phyloP scores from a whole-genome alignment of 306 rosid genomes.

The Gynostemma pentaphyllum region DNA sequence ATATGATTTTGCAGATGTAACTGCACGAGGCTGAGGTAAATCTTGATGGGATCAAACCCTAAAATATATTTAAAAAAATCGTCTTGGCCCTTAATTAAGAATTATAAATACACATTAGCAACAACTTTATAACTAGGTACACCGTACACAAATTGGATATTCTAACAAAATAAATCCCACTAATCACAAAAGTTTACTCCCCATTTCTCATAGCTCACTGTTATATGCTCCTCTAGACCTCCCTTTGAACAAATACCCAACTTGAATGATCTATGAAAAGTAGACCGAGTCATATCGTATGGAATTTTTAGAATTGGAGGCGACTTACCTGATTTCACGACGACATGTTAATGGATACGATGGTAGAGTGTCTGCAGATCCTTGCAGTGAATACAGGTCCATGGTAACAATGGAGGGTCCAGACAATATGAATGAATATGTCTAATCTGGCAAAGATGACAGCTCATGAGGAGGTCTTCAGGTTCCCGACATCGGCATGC shows the following conservation, averaged over 20 bases:
- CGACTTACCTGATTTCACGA: not conserved
- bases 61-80: too few species aligned
- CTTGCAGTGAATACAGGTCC: slow-evolving; percentile 76
- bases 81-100: not conserved
- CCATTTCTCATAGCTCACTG: not conserved
- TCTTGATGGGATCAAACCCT: not conserved
- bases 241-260: not conserved
- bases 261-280: not conserved
- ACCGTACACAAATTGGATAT: not conserved
- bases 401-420: slow-evolving; percentile 65
- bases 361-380: slow-evolving; percentile 43
- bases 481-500: slow-evolving; percentile 55
- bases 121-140: too few species aligned
- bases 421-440: slow-evolving; percentile 56
- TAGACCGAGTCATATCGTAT: not conserved
- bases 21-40: too few species aligned
- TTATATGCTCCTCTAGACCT: not conserved
- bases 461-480: slow-evolving; percentile 55
- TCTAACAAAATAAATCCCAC: not conserved
- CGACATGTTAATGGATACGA: slow-evolving; percentile 12
- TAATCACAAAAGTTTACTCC: not conserved
- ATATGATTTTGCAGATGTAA: too few species aligned
- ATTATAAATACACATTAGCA: too few species aligned
- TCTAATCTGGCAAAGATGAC: slow-evolving; percentile 34
- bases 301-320: not conserved